These are phyloP conservation scores for Erigeron philadelphicus DNA, from an alignment of 140 eudicot species.

Conservation along the genomic window DNA sequence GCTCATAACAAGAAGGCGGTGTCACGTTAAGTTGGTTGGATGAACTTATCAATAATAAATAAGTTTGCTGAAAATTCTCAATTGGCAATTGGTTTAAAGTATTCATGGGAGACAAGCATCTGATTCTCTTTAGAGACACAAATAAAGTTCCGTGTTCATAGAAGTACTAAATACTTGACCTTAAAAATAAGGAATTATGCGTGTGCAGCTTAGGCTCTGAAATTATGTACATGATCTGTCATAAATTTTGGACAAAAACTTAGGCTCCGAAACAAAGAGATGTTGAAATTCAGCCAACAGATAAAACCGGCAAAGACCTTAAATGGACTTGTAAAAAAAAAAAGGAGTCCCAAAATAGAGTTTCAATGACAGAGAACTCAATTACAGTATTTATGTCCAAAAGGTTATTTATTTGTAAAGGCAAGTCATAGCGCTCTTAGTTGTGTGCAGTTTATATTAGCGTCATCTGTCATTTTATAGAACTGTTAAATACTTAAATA, in stretches of 20 bases:
- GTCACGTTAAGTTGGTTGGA: background rate
- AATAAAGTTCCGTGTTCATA: background rate
- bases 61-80: background rate
- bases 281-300: background rate
- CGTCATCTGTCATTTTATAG: slow-evolving; percentile 1
- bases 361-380: background rate
- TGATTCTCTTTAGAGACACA: background rate
- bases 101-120: background rate
- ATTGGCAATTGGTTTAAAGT: background rate
- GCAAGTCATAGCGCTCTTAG: background rate
- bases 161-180: background rate
- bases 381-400: background rate
- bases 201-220: too few species aligned
- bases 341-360: background rate
- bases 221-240: background rate
- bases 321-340: background rate
- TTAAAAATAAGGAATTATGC: background rate
- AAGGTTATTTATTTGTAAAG: background rate
- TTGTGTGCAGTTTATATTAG: background rate
- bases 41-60: background rate
- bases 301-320: background rate
- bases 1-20: background rate
- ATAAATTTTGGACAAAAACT: background rate
- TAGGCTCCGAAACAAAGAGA: background rate
- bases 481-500: background rate